phyloP scores from a whole-genome alignment of 1,284 basidiomycete genomes.

The Ustilago shanxiensis region DNA sequence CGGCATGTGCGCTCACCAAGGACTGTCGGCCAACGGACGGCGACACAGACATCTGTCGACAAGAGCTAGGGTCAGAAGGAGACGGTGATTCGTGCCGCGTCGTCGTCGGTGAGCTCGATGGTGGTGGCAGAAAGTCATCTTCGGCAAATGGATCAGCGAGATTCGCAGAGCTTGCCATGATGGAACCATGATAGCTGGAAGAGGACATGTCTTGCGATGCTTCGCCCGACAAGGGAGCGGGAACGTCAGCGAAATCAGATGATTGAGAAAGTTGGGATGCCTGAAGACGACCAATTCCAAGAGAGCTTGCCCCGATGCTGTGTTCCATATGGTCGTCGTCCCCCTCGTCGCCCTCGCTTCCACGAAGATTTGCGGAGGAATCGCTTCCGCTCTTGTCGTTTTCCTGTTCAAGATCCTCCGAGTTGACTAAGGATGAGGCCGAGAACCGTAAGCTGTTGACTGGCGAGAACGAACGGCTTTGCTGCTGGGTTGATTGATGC shows the following conservation, averaged over 20 bases:
- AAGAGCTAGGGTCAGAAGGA: not conserved
- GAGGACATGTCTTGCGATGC: not conserved
- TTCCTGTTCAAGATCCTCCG: conserved; percentile 1
- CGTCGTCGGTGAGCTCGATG: not conserved
- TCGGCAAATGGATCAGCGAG: conserved; percentile 52
- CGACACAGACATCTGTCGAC: not conserved
- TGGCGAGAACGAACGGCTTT: conserved; percentile 8
- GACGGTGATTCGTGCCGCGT: not conserved
- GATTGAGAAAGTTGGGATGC: not conserved
- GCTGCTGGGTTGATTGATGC: not conserved
- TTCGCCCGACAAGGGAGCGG: not conserved
- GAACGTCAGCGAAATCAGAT: not conserved
- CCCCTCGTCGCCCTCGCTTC: not conserved
- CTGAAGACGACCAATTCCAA: conserved; percentile 48
- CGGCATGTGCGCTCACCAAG: not conserved
- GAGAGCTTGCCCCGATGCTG: conserved; percentile 36
- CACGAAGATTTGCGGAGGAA: not conserved
- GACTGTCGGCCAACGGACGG: not conserved
- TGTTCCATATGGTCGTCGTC: conserved; percentile 8
- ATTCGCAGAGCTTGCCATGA: conserved; percentile 52
- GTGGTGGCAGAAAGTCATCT: conserved; percentile 4
- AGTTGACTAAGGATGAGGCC: conserved; percentile 19
- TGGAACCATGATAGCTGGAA: conserved; percentile 23
- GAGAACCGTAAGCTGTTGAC: conserved; percentile 23
- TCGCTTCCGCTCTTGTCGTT: not conserved